Evolutionary conservation across 2,329 filamentous ascomycete species (phyloP).

Genomic region (Fusarium pseudoanthophilum): DNA sequence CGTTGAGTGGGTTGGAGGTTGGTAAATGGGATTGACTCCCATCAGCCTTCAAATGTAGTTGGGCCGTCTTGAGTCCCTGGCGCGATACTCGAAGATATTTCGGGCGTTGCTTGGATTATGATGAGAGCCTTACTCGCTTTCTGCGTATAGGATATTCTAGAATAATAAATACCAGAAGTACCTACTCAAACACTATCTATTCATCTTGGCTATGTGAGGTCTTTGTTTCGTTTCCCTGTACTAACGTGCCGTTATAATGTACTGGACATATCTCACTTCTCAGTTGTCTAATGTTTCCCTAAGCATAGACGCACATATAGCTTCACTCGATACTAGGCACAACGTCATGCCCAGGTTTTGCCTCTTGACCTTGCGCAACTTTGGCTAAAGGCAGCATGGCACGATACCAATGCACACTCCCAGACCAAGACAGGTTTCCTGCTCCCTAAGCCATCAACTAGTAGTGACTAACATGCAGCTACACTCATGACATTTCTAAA

Average conservation of each 20-base stretch:
- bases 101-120: slow-evolving; percentile 42
- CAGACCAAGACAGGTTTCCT: neutral
- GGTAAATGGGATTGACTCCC: slow-evolving; percentile 68
- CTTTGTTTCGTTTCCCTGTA: neutral
- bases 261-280: neutral
- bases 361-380: neutral
- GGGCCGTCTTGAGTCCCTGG: slow-evolving; percentile 46
- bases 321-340: neutral
- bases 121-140: slow-evolving; percentile 67
- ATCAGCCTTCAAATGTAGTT: slow-evolving; percentile 69
- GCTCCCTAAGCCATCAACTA: neutral
- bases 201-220: neutral
- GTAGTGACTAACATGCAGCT: neutral
- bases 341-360: neutral
- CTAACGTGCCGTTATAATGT: neutral
- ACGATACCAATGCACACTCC: neutral
- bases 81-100: slow-evolving; percentile 42
- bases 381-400: neutral
- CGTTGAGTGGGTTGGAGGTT: slow-evolving; percentile 95
- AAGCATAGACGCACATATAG: neutral
- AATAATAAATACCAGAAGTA: slow-evolving; percentile 72
- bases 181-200: slow-evolving; percentile 61
- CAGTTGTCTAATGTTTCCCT: neutral
- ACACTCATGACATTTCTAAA: neutral
- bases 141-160: slow-evolving; percentile 68